A percentile compares a stretch with the other conserved stretches of the same genome.
These are phyloP conservation scores for Boletellus deceptivus DNA, from an alignment of 1,284 basidiomycete species.

Conservation along the genomic window DNA sequence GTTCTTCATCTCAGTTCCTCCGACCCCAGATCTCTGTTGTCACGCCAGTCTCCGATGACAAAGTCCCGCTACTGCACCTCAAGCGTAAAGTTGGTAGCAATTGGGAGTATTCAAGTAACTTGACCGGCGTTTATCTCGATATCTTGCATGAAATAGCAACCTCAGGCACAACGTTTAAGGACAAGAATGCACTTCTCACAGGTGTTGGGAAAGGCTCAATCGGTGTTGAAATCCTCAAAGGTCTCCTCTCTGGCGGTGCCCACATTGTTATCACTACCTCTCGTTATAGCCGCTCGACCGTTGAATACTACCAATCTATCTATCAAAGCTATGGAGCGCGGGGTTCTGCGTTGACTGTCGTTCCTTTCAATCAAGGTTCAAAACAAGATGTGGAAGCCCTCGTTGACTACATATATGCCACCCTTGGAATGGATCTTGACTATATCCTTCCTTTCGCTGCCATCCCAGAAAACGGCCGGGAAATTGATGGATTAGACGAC, in stretches of 20 bases:
- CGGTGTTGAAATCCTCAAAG: constrained; percentile 96
- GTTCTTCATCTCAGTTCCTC: constrained; percentile 92
- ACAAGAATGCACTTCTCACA: constrained; percentile 97
- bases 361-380: constrained; percentile 98
- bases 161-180: constrained; percentile 96
- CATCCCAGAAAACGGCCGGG: constrained; percentile 96
- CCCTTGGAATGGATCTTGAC: constrained; percentile 92
- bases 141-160: constrained; percentile 97
- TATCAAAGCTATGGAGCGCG: constrained; percentile 95
- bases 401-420: constrained; percentile 97
- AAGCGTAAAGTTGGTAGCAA: constrained; percentile 95
- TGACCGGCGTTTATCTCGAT: constrained; percentile 94
- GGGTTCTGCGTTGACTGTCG: constrained; percentile 93
- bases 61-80: constrained; percentile 91
- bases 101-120: constrained; percentile 97
- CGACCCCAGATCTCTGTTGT: constrained; percentile 80
- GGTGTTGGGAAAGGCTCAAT: constrained; percentile 98
- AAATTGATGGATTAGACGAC: constrained; percentile 97
- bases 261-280: constrained; percentile 97
- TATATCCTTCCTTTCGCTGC: constrained; percentile 98
- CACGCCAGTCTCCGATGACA: constrained; percentile 82
- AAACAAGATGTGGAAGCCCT: constrained; percentile 97
- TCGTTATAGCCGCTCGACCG: constrained; percentile 88
- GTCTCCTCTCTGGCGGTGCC: constrained; percentile 92
- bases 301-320: constrained; percentile 98